Percentiles rank a stretch among this genome's conserved stretches.
phyloP scores from a whole-genome alignment of 2,329 filamentous ascomycete species.

The Fusarium palustre region DNA sequence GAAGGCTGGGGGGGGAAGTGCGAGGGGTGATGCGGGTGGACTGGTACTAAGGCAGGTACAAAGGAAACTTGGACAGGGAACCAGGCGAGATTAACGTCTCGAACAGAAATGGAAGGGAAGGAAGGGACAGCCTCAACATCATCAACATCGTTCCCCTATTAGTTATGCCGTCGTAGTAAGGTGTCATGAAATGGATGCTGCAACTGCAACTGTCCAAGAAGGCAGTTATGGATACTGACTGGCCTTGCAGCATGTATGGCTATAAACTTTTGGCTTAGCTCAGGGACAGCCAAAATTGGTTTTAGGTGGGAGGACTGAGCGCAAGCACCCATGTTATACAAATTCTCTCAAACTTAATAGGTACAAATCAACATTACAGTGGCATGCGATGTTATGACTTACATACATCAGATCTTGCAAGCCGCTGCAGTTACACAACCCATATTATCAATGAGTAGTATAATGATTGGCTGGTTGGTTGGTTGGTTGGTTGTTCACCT shows the following conservation, averaged over 20 bases:
- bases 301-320: slow-evolving; percentile 29
- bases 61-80: slow-evolving; percentile 33
- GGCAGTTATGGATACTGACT: slow-evolving; percentile 1
- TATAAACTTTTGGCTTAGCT: slow-evolving; percentile 24
- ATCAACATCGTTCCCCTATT: background rate
- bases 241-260: slow-evolving; percentile 11
- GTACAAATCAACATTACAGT: background rate
- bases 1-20: slow-evolving; percentile 10
- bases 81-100: slow-evolving; percentile 43
- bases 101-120: slow-evolving; percentile 38
- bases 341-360: background rate
- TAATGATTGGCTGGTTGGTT: background rate
- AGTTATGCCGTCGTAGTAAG: background rate
- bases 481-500: background rate
- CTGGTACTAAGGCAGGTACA: slow-evolving; percentile 45
- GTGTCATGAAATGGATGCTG: background rate
- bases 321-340: background rate
- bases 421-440: background rate
- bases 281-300: slow-evolving; percentile 14
- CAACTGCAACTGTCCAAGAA: background rate
- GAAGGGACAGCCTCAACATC: slow-evolving; percentile 1
- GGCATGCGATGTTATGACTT: background rate
- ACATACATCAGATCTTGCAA: background rate
- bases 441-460: background rate
- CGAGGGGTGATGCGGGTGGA: slow-evolving; percentile 28